Base-by-base conservation (phyloP, 768 basidiomycete species). In the Lactifluus piperatus region DNA sequence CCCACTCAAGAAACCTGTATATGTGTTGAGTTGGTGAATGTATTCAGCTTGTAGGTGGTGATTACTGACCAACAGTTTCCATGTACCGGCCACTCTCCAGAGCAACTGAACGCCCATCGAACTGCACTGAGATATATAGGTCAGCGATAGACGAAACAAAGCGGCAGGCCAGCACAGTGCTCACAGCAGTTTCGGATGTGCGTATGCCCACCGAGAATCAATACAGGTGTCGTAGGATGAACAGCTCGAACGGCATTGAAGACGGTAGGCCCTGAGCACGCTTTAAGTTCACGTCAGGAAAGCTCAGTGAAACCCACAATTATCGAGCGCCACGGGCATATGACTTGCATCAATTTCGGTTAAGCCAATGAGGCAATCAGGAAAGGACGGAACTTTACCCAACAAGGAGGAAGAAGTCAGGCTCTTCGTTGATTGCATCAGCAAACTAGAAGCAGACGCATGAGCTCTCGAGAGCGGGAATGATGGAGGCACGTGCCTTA, bases 51-150 rank as follows among this genome's bases (percentile, higher is more conserved):
- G n/a, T 4, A 34, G 14, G 5, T 9, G 29, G 14, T 49, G 16
- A 11, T 13, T 52, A 66, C 79, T 13, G 50, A 86, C 90, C 91
- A 54, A 94, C 75, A 10, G 93, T 97, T 73, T 97, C 94, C 86
- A 95, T 88, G 68, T 94, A 95, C 24, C 91, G 76, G 18, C 94
- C 88, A 63, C 89, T 86, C 66, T 91, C 88, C 60, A 94, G 68
- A 2, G 85, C 76, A 76, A 93, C 90, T 0, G 85, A 84, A n/a
- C 85, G 78, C 4, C 78, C 79, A 70, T 93, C 91, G 22, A 83
- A 73, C 69, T 84, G 83, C 24, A 79, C 81, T 83, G 50, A 22
- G 7, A 29, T 48, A 29, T 48, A 13, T 24, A 46, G 5, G 44
- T 46, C 10, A 48, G 55, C 0, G 24, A 16, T 22, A 2, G 49